A percentile compares a stretch with the other conserved stretches of the same genome.
Conservation (phyloP, 768 basidiomycete species). For the Clitopilus hobsonii region DNA sequence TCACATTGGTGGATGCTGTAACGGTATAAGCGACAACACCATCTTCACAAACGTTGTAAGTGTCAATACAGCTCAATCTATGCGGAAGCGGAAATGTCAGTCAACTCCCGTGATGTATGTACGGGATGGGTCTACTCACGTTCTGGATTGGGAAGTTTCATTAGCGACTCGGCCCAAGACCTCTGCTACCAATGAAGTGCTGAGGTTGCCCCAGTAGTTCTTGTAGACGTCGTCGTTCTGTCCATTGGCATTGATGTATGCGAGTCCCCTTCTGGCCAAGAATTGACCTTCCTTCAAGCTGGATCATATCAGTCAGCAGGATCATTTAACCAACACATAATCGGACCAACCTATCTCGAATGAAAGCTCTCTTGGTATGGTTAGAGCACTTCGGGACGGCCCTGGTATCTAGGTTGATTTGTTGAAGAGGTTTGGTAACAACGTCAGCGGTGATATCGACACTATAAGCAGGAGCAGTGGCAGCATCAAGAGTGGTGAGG, state of each 20-base stretch:
- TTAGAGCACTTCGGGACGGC: slow-evolving; percentile 30
- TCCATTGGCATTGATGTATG: slow-evolving; percentile 30
- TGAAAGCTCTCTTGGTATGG: slow-evolving; percentile 28
- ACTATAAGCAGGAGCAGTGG: background rate
- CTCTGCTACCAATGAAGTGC: slow-evolving; percentile 25
- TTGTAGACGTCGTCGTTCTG: slow-evolving; percentile 29
- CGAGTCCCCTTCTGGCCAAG: slow-evolving; percentile 24
- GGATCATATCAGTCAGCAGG: slow-evolving; percentile 1
- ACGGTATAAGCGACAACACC: slow-evolving; percentile 41
- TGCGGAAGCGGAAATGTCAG: no score
- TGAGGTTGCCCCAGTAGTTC: slow-evolving; percentile 32
- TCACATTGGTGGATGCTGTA: slow-evolving; percentile 35
- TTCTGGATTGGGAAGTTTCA: slow-evolving; percentile 32
- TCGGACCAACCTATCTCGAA: slow-evolving; percentile 24
- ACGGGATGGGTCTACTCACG: slow-evolving; percentile 16
- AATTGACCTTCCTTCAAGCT: slow-evolving; percentile 31
- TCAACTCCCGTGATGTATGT: background rate
- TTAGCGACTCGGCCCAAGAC: slow-evolving; percentile 31
- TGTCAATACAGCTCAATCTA: slow-evolving; percentile 33
- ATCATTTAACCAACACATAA: background rate
- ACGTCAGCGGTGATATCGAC: slow-evolving; percentile 2
- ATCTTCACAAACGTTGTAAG: slow-evolving; percentile 26
- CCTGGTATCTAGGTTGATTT: slow-evolving; percentile 7
- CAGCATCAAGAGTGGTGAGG: background rate
- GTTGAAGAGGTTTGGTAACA: background rate